Evolutionary conservation across 2,329 filamentous ascomycete species (phyloP), one percentile per base, ranked within the genome.

Genomic region (Fusarium sterilihyphosum): DNA sequence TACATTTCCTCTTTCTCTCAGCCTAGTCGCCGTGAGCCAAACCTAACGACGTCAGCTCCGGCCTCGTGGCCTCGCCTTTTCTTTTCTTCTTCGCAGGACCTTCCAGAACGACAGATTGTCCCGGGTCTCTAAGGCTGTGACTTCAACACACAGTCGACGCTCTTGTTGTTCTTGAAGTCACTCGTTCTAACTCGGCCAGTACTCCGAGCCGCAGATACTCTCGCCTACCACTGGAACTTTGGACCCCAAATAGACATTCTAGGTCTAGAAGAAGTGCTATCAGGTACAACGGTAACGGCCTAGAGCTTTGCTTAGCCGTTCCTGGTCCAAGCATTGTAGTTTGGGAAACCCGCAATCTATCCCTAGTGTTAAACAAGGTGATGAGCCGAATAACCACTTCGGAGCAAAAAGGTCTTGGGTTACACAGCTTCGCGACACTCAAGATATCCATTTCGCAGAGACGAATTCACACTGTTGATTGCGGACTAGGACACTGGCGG

Each of bases 41-140:
- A 73, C 73, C 70, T 71, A 67, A 79, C 74, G 70, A 73, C 77
- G 74, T 75, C 76, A 74, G 67, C 64, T 74, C 74, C 71, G 77
- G 76, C 73, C 77, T 78, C 67, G 71, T 80, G 78, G 74, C 70
- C 73, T 78, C 71, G 67, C 68, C 61, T 73, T 67, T 67, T 78
- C 65, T 73, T 67, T 69, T 72, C 70, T 66, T 53, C 68, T 65
- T 77, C 70, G 71, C 71, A 66, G 67, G 65, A 46, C 72, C 57
- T 76, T 75, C 72, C 66, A 70, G 72, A 78, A 78, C 67, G 46
- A 60, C 65, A 58, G 26, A 68, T 52, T 64, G 43, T 43, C 44
- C 47, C 47, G 57, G 61, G 67, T 53, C 41, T 61, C 20, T 47
- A 65, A 69, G 61, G 65, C 60, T 71, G 62, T 44, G 41, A 71